Evolutionary conservation across 345 rosid genomes (phyloP).

Genomic region (Rhodamnia rubescens): DNA sequence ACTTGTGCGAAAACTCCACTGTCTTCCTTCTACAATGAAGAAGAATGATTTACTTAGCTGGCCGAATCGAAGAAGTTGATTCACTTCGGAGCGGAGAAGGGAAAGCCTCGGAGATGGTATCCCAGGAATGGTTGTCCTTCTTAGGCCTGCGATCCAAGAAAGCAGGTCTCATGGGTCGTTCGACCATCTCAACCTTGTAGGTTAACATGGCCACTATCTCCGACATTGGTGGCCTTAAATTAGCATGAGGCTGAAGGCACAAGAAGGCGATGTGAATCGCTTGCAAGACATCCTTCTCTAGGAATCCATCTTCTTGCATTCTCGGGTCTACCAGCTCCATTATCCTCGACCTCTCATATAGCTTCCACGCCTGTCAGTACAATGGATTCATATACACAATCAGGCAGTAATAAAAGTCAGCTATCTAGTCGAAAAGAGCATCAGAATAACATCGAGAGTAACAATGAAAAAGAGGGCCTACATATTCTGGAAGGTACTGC

Average conservation of each 20-base stretch:
- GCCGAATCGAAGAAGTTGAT: neutral
- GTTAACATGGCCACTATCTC: slow-evolving; percentile 49
- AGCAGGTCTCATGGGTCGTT: slow-evolving; percentile 21
- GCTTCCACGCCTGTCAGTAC: slow-evolving; percentile 42
- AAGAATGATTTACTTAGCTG: neutral
- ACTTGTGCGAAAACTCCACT: neutral
- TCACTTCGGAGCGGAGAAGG: slow-evolving; percentile 26
- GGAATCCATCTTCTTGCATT: slow-evolving; percentile 17
- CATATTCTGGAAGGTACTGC: slow-evolving; percentile 73
- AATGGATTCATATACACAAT: neutral
- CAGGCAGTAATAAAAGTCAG: neutral
- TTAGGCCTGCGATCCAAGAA: slow-evolving; percentile 22
- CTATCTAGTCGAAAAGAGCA: neutral
- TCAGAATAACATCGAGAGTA: neutral
- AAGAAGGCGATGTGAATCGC: slow-evolving; percentile 38
- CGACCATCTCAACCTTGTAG: slow-evolving; percentile 19
- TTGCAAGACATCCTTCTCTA: slow-evolving; percentile 31
- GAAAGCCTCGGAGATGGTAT: slow-evolving; percentile 29
- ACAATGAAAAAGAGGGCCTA: slow-evolving; percentile 5
- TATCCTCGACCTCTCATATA: slow-evolving; percentile 24
- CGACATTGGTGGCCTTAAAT: slow-evolving; percentile 51
- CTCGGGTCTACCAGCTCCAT: slow-evolving; percentile 39
- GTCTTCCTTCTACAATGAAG: neutral
- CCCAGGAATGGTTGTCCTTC: slow-evolving; percentile 27
- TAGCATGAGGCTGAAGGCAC: slow-evolving; percentile 44